phyloP scores from a whole-genome alignment of 345 rosid species.

The Brassica juncea region DNA sequence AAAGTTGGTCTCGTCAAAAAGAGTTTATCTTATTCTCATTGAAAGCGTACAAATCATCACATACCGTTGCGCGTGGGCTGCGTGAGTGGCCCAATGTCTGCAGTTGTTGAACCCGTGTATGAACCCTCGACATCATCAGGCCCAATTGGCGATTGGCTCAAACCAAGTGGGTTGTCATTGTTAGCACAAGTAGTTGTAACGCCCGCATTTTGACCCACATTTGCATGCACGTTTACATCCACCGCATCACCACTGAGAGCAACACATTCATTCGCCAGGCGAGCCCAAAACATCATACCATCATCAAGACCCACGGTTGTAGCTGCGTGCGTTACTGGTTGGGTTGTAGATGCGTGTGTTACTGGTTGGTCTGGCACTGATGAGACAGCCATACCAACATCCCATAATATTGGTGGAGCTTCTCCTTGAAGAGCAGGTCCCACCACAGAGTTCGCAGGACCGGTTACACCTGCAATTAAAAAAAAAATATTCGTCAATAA shows the following conservation, averaged over 20 bases:
- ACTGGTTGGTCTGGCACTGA: neutral
- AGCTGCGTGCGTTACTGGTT: neutral
- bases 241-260: neutral
- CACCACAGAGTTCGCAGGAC: neutral
- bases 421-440: neutral
- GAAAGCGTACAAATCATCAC: too few species aligned
- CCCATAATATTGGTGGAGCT: neutral
- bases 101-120: neutral
- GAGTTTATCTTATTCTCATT: too few species aligned
- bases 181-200: too few species aligned
- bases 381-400: neutral
- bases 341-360: too few species aligned
- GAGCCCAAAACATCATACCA: neutral
- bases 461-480: too few species aligned
- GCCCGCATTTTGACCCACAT: neutral
- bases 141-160: neutral
- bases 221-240: neutral
- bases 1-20: too few species aligned
- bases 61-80: neutral
- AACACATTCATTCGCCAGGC: neutral
- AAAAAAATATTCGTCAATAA: too few species aligned
- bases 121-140: neutral
- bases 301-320: neutral
- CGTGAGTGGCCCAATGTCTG: neutral
- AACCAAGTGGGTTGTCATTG: neutral